phyloP scores from a whole-genome alignment of 176 grass and related monocot genomes.

The Guadua angustifolia region DNA sequence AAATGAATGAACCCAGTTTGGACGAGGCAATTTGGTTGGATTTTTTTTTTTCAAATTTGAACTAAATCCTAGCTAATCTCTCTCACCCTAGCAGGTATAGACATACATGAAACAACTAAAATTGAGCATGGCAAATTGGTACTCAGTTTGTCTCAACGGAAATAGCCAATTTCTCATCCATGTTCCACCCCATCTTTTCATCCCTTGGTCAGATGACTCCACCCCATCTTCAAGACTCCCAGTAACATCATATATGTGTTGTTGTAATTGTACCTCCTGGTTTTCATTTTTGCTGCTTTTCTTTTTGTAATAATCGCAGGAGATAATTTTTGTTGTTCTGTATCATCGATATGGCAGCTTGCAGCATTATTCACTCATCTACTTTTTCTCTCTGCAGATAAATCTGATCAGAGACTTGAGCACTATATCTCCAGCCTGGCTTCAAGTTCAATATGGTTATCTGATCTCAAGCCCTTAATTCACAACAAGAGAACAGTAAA shows the following conservation, averaged over 20 bases:
- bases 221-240: background rate
- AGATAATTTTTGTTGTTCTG: background rate
- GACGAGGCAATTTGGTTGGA: background rate
- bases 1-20: background rate
- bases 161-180: conserved; percentile 5
- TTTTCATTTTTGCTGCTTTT: conserved; percentile 1
- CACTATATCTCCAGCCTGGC: conserved; percentile 26
- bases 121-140: background rate
- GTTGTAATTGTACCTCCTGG: background rate
- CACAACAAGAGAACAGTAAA: conserved; percentile 34
- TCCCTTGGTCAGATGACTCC: background rate
- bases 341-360: background rate
- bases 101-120: background rate
- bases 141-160: background rate
- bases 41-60: background rate
- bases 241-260: background rate
- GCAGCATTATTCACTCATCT: conserved; percentile 25
- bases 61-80: background rate
- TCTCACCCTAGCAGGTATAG: background rate
- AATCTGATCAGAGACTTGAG: conserved; percentile 44
- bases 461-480: conserved; percentile 49
- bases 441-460: conserved; percentile 47
- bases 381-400: conserved; percentile 34
- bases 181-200: background rate
- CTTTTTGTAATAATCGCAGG: background rate